Conservation (phyloP, 768 basidiomycete genomes). For the Boletus patriciae region DNA sequence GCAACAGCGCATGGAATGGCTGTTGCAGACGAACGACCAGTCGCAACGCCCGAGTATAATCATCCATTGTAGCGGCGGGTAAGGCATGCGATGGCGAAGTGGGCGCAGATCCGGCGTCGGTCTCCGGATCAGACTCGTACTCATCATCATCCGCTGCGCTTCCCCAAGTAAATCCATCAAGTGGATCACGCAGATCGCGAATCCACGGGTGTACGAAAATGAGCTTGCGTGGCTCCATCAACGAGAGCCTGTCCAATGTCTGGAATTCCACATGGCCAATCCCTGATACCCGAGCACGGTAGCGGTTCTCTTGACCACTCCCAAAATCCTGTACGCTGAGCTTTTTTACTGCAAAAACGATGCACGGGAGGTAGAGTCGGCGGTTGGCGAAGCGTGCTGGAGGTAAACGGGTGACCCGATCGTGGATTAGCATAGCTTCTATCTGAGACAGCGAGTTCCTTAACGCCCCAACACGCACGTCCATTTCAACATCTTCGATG, state of each 20-base stretch:
- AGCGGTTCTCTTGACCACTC: neutral
- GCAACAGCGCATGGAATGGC: conserved; percentile 5
- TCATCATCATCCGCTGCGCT: neutral
- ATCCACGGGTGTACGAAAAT: conserved; percentile 16
- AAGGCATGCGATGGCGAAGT: neutral
- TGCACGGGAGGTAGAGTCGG: conserved; percentile 10
- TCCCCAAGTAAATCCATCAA: neutral
- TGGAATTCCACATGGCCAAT: conserved; percentile 6
- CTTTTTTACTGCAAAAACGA: conserved; percentile 6
- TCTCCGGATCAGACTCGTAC: neutral
- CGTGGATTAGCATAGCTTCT: neutral
- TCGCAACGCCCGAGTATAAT: conserved; percentile 2
- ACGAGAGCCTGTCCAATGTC: neutral
- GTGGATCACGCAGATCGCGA: conserved; percentile 2
- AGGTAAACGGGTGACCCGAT: neutral
- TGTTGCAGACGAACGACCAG: conserved; percentile 7
- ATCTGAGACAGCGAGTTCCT: neutral
- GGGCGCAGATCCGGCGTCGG: neutral
- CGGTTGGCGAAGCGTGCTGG: conserved; percentile 1
- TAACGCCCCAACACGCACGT: neutral
- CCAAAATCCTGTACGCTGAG: neutral
- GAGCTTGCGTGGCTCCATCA: neutral
- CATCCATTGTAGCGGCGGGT: neutral
- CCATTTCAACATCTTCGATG: neutral
- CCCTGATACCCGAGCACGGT: conserved; percentile 2